These are phyloP conservation scores for Phaseolus coccineus DNA, from an alignment of 331 rosid genomes.

Conservation along the genomic window DNA sequence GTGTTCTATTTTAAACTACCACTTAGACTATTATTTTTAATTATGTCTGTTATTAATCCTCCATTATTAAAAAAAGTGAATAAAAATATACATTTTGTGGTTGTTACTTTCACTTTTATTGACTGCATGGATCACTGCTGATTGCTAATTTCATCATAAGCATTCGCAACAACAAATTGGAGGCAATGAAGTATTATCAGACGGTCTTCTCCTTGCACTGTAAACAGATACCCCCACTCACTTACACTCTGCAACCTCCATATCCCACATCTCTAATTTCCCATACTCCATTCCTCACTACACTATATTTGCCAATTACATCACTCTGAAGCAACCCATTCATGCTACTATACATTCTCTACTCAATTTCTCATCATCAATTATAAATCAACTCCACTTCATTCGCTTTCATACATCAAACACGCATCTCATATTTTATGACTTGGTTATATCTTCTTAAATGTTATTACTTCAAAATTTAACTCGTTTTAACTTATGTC, in stretches of 20 bases:
- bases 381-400: no score
- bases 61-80: neutral
- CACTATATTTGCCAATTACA: constrained; percentile 20
- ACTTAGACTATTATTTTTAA: neutral
- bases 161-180: neutral
- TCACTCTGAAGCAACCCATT: constrained; percentile 41
- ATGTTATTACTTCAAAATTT: no score
- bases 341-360: neutral
- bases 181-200: constrained; percentile 21
- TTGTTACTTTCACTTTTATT: constrained; percentile 15
- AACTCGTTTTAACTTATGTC: no score
- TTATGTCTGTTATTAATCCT: constrained; percentile 2
- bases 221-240: constrained; percentile 33
- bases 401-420: no score
- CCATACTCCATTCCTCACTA: neutral
- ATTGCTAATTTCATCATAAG: constrained; percentile 1
- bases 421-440: no score
- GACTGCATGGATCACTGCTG: constrained; percentile 26
- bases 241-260: neutral
- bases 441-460: no score
- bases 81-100: neutral
- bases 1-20: constrained; percentile 9
- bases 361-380: no score
- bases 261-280: constrained; percentile 35
- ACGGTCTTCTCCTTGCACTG: constrained; percentile 5